These are phyloP conservation scores for Avena atlantica DNA, from an alignment of 176 grass and related monocot genomes.

Conservation along the genomic window DNA sequence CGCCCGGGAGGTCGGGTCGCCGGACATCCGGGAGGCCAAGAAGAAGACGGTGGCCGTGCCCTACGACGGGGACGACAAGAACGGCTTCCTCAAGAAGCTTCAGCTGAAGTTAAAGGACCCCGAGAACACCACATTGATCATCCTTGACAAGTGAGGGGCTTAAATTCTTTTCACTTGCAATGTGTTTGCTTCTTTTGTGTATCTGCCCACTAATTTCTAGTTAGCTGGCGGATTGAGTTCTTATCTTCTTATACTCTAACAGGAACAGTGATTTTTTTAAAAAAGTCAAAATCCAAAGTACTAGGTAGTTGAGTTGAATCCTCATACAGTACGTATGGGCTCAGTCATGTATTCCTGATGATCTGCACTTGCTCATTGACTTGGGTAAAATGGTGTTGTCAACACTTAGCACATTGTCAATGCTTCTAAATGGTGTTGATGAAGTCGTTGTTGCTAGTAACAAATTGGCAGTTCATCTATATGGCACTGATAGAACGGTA, in stretches of 20 bases:
- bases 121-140: slow-evolving; percentile 79
- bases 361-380: neutral
- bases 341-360: neutral
- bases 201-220: neutral
- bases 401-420: neutral
- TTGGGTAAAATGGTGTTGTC: neutral
- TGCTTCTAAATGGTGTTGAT: neutral
- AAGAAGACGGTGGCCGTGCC: slow-evolving; percentile 75
- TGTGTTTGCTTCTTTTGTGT: slow-evolving; percentile 1
- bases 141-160: slow-evolving; percentile 85
- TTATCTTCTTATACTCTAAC: neutral
- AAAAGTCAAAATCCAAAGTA: neutral
- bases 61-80: slow-evolving; percentile 83
- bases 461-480: neutral
- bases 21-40: slow-evolving; percentile 64
- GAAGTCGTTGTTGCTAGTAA: neutral
- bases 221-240: neutral
- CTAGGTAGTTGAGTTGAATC: neutral
- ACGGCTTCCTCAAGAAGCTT: slow-evolving; percentile 82
- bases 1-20: slow-evolving; percentile 51
- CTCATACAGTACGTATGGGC: neutral
- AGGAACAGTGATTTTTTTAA: neutral
- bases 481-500: neutral
- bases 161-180: slow-evolving; percentile 13
- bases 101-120: slow-evolving; percentile 78